A percentile compares a stretch with the other conserved stretches of the same genome.
These are phyloP conservation scores for Chrysoporthe cubensis DNA, from an alignment of 2,329 filamentous ascomycete species.

Conservation along the genomic window DNA sequence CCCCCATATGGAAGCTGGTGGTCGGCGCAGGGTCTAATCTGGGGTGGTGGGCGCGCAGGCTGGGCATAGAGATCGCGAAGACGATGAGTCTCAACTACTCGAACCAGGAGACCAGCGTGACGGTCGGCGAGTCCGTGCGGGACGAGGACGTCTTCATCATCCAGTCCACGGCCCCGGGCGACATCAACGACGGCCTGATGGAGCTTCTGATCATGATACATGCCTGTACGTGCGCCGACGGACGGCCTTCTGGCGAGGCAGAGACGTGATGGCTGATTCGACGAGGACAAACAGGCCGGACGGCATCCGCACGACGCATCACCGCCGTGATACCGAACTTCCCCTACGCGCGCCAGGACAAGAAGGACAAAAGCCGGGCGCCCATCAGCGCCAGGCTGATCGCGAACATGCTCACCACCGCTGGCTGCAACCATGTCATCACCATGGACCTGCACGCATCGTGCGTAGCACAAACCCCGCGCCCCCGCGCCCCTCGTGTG, in stretches of 20 bases:
- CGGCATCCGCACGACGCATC: constrained; percentile 83
- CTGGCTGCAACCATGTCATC: constrained; percentile 78
- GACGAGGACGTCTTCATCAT: constrained; percentile 99
- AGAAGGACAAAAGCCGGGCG: constrained; percentile 71
- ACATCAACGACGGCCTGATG: constrained; percentile 98
- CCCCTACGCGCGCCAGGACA: constrained; percentile 90
- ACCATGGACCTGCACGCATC: constrained; percentile 97
- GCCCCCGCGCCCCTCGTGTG: background rate
- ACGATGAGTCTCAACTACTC: constrained; percentile 83
- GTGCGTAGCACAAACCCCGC: constrained; percentile 49
- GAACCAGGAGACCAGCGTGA: constrained; percentile 87
- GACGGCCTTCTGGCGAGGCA: background rate
- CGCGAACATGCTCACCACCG: constrained; percentile 96
- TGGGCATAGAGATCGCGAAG: constrained; percentile 78
- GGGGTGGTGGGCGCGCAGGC: constrained; percentile 47
- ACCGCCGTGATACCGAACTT: constrained; percentile 96
- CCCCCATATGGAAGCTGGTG: background rate
- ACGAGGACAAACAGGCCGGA: constrained; percentile 37
- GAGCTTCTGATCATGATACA: constrained; percentile 98
- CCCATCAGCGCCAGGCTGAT: constrained; percentile 95
- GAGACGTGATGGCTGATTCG: constrained; percentile 3
- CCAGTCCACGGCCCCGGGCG: constrained; percentile 90
- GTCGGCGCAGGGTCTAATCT: background rate
- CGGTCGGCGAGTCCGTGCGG: constrained; percentile 92
- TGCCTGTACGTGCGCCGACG: constrained; percentile 62